Conservation (phyloP, 306 rosid genomes). For the Cicer pinnatifidum region DNA sequence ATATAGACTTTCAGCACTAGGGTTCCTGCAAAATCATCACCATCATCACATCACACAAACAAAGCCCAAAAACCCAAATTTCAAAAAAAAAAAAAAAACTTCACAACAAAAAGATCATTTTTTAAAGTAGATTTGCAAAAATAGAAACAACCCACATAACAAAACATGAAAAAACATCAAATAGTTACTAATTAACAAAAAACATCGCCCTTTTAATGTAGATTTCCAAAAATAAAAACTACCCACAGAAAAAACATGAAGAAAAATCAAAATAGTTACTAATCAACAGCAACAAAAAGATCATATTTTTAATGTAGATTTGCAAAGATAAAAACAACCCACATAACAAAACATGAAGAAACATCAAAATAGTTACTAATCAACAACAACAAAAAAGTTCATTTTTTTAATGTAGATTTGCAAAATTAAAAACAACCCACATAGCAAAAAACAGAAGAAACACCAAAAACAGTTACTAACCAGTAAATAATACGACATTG, state of each 20-base stretch:
- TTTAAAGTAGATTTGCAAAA: conserved; percentile 15
- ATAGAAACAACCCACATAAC: conserved; percentile 27
- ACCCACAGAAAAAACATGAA: conserved; percentile 29
- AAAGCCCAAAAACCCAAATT: conserved; percentile 21
- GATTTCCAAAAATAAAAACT: conserved; percentile 33
- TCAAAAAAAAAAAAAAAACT: not conserved
- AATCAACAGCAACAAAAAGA: conserved; percentile 54
- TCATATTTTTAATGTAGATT: not conserved
- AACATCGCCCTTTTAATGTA: not conserved
- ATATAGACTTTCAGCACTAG: conserved; percentile 75
- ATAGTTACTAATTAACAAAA: conserved; percentile 52
- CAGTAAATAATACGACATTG: conserved; percentile 71
- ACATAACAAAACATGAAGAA: conserved; percentile 16
- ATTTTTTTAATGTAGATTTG: conserved; percentile 1
- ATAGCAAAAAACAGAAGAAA: conserved; percentile 17
- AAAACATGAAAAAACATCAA: conserved; percentile 3
- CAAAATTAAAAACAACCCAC: conserved; percentile 38
- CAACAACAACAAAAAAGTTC: too few relatives aligned
- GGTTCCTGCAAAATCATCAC: conserved; percentile 71
- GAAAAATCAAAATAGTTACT: conserved; percentile 19
- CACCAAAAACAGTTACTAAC: conserved; percentile 47
- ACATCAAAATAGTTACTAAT: not conserved
- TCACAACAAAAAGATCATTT: not conserved
- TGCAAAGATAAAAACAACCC: conserved; percentile 38
- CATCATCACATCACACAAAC: conserved; percentile 30